Percentiles rank a stretch among this genome's conserved stretches.
Conservation (phyloP, 2,329 filamentous ascomycete genomes). For the Nannizzia gypsea region DNA sequence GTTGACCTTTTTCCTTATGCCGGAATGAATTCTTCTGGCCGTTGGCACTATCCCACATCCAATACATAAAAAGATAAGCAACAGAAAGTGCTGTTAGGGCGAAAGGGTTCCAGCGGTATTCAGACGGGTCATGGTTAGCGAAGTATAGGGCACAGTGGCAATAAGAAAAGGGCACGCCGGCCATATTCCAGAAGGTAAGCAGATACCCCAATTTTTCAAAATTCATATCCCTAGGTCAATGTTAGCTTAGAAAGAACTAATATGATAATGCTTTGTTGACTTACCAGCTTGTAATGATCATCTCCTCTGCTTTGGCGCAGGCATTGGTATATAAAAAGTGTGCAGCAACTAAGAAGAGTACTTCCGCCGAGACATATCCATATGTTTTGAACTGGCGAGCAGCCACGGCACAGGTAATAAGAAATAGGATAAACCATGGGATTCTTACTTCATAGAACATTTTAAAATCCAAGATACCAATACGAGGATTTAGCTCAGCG, state of each 20-base stretch:
- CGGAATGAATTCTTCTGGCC: constrained; percentile 91
- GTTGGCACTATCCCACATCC: constrained; percentile 85
- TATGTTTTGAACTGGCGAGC: constrained; percentile 73
- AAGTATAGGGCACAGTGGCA: constrained; percentile 89
- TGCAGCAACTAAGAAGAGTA: constrained; percentile 72
- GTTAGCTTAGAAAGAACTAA: no score
- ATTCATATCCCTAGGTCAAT: constrained; percentile 58
- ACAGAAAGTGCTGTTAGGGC: constrained; percentile 53
- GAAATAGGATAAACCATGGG: constrained; percentile 82
- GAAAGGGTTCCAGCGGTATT: constrained; percentile 64
- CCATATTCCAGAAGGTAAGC: constrained; percentile 95
- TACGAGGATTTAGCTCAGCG: constrained; percentile 70
- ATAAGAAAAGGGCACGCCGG: constrained; percentile 80
- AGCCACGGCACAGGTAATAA: constrained; percentile 62
- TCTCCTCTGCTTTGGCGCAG: constrained; percentile 82
- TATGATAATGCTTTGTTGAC: no score
- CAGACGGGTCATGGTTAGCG: constrained; percentile 65
- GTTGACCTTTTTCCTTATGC: constrained; percentile 54
- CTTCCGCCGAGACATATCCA: constrained; percentile 73
- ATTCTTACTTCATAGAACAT: constrained; percentile 93
- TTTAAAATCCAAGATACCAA: constrained; percentile 73
- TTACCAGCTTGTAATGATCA: constrained; percentile 71
- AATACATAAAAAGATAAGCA: constrained; percentile 73
- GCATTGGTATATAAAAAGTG: constrained; percentile 88
- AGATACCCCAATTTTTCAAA: constrained; percentile 96